Conservation (phyloP, 306 rosid genomes). For the Quercus variabilis region DNA sequence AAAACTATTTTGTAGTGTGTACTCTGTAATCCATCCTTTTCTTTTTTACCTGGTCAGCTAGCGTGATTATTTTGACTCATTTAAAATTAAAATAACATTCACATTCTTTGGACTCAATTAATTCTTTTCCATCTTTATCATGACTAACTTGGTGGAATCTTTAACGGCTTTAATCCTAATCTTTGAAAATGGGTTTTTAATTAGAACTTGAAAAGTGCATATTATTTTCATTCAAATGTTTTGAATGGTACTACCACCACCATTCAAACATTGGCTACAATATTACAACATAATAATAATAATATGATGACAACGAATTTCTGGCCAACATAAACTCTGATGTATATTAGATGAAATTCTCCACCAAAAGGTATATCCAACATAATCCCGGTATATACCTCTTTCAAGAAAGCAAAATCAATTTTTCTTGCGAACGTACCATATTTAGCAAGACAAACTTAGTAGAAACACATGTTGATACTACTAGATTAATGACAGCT, state of each 20-base stretch:
- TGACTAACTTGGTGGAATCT: not conserved
- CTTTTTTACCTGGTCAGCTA: not conserved
- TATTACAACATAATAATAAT: too few species aligned
- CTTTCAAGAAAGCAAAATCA: too few species aligned
- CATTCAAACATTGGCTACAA: not conserved
- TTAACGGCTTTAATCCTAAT: not conserved
- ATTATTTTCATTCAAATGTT: not conserved
- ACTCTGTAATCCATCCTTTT: not conserved
- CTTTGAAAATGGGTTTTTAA: not conserved
- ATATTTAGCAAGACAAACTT: too few species aligned
- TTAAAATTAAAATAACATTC: not conserved
- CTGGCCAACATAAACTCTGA: too few species aligned
- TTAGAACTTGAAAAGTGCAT: not conserved
- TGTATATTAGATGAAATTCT: too few species aligned
- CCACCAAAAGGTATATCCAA: too few species aligned
- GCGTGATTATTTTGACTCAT: constrained; percentile 12
- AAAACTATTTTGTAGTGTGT: not conserved
- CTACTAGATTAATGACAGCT: not conserved
- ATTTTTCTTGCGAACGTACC: too few species aligned
- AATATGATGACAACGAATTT: too few species aligned
- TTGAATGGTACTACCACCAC: not conserved
- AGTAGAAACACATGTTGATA: not conserved
- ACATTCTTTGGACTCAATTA: not conserved
- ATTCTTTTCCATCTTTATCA: not conserved
- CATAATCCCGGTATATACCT: too few species aligned